Evolutionary conservation across 1,284 basidiomycete species (phyloP), one percentile per base, ranked within the genome.

Genomic region (Ustilago shanxiensis): DNA sequence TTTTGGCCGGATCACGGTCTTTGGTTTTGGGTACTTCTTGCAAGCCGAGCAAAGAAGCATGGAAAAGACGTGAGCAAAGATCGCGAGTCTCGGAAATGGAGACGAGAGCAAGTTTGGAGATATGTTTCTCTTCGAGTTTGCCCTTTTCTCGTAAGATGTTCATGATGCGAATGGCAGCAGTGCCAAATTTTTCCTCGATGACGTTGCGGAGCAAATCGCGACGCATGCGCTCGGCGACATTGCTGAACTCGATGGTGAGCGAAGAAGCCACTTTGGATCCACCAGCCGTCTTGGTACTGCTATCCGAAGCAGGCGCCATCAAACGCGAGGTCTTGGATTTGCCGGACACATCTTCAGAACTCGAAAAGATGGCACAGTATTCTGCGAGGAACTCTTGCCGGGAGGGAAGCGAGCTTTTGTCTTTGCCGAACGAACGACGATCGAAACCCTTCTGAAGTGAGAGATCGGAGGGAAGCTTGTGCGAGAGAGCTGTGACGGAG

Each of bases 51-150:
- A 86, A 56, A 26, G 80, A 81, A 8, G 82, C 67, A 47, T 81
- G 78, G 64, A 86, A 84, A 60, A 99, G 89, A 2, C 91, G 90
- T 11, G 93, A 90, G 61, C 98, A 89, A 45, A 95, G 87, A 44
- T 92, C 91, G 55, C 96, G 91, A 55, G 94, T 92, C 79, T 95
- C 93, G 83, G 93, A 94, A 39, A 92, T 90, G 0, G 93, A 90
- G 88, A 98, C 92, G 91, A 99, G 94, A 5, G 94, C 93, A 52
- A 93, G 89, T 87, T 97, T 96, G 24, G 94, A 93, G 47, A 99
- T 92, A 88, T 95, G 94, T 85, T 96, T 95, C 87, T 98, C 96
- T 72, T 95, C 94, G 88, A 96, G 91, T 87, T 97, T 97, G n/a
- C 94, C 94, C n/a, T 91, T 92, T 62, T 92, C 91, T 56, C 93